These are phyloP conservation scores for Candida awuae DNA, from an alignment of 805 yeast genomes.

Conservation along the genomic window DNA sequence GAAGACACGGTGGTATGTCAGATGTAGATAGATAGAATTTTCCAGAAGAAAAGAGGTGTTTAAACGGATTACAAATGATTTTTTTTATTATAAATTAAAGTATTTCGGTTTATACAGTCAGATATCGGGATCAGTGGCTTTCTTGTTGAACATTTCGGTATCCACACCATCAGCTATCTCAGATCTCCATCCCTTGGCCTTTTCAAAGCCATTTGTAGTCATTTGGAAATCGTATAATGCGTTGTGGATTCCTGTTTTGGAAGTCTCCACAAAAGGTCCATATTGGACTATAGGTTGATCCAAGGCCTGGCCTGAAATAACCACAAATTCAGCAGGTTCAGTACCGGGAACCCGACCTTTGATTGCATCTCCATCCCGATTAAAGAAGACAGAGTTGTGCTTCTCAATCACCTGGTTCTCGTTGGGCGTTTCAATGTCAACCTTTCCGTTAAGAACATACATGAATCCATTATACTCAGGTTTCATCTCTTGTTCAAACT, in stretches of 20 bases:
- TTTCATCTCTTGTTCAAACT: constrained; percentile 54
- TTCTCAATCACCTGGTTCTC: constrained; percentile 31
- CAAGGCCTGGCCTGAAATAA: constrained; percentile 67
- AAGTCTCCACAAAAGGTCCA: constrained; percentile 84
- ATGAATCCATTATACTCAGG: constrained; percentile 60
- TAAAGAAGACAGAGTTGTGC: constrained; percentile 53
- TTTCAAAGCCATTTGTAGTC: constrained; percentile 63
- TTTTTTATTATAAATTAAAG: too few relatives aligned
- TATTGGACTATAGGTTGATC: constrained; percentile 76
- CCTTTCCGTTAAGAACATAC: constrained; percentile 56
- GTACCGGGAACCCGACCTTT: constrained; percentile 43
- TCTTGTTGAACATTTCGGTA: constrained; percentile 19
- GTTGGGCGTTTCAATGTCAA: constrained; percentile 35
- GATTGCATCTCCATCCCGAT: constrained; percentile 58
- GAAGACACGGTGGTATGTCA: too few relatives aligned
- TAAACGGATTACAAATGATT: too few relatives aligned
- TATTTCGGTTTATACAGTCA: background rate
- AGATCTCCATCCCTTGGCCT: constrained; percentile 51
- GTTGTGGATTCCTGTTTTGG: constrained; percentile 54
- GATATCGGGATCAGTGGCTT: constrained; percentile 3
- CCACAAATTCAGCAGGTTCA: constrained; percentile 50
- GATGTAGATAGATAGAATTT: too few relatives aligned
- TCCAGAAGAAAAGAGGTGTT: too few relatives aligned
- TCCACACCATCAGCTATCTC: constrained; percentile 30
- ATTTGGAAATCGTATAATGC: constrained; percentile 68